Evolutionary conservation across 352 stramenopile genomes (phyloP).

Genomic region (Phytophthora parvispora): DNA sequence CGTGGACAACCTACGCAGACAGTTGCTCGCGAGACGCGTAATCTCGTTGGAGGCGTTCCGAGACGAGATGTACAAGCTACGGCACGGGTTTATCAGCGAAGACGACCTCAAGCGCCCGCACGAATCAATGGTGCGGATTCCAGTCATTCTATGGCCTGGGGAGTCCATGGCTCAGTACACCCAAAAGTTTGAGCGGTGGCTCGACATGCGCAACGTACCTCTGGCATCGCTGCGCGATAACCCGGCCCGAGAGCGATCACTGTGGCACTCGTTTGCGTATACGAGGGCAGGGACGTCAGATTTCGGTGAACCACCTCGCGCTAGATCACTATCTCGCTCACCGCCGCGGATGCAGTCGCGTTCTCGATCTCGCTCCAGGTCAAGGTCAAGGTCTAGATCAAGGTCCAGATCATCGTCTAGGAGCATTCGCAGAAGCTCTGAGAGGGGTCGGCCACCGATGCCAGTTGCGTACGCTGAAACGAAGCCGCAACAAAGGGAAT

Average conservation of each 20-base stretch:
- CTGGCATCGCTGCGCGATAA: conserved; percentile 24
- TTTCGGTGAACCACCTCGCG: neutral
- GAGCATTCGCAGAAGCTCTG: conserved; percentile 17
- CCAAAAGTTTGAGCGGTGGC: conserved; percentile 35
- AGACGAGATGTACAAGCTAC: conserved; percentile 36
- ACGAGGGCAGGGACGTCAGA: conserved; percentile 23
- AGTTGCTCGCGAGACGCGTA: conserved; percentile 35
- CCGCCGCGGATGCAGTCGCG: conserved; percentile 2
- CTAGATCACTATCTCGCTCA: neutral
- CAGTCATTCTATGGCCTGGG: conserved; percentile 23
- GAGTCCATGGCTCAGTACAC: conserved; percentile 36
- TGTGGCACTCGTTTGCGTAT: conserved; percentile 41
- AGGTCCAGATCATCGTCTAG: conserved; percentile 9
- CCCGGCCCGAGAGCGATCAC: conserved; percentile 33
- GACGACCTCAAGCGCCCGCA: conserved; percentile 31
- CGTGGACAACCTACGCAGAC: conserved; percentile 2
- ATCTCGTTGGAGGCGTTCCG: conserved; percentile 36
- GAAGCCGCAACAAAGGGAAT: conserved; percentile 4
- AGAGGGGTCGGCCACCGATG: conserved; percentile 9
- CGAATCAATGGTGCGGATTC: conserved; percentile 36
- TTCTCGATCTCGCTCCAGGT: conserved; percentile 22
- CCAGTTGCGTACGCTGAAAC: neutral
- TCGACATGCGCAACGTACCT: conserved; percentile 22
- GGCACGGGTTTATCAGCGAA: conserved; percentile 28
- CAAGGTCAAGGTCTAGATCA: conserved; percentile 1